A percentile compares a stretch with the other conserved stretches of the same genome.
phyloP scores from a whole-genome alignment of 2,329 filamentous ascomycete species.

The Aspergillus proliferans region DNA sequence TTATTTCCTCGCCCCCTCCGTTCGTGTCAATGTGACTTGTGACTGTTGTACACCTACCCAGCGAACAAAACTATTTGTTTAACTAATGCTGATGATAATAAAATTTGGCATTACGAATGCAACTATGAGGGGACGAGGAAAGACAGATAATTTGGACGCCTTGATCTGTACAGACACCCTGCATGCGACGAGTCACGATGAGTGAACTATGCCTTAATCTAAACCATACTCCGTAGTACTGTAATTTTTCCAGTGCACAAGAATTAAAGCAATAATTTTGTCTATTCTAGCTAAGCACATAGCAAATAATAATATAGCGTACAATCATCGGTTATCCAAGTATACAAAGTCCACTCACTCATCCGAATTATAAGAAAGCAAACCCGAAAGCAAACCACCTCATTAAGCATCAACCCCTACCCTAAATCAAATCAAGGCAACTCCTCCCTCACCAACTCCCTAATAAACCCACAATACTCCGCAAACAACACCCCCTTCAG shows the following conservation, averaged over 20 bases:
- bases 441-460: conserved; percentile 9
- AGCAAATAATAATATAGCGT: background rate
- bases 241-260: too few species aligned
- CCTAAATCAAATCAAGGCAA: conserved; percentile 9
- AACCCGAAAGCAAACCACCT: background rate
- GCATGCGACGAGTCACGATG: too few species aligned
- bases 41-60: background rate
- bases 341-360: background rate
- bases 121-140: background rate
- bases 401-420: background rate
- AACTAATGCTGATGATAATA: conserved; percentile 6
- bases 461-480: conserved; percentile 43
- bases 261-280: too few species aligned
- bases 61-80: background rate
- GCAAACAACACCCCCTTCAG: conserved; percentile 73
- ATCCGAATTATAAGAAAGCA: background rate
- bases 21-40: conserved; percentile 4
- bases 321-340: background rate
- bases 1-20: conserved; percentile 1
- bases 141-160: background rate
- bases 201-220: too few species aligned
- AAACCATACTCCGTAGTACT: too few species aligned
- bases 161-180: background rate
- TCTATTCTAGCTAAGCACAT: too few species aligned
- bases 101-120: background rate